Evolutionary conservation across 148 eudicot genomes (phyloP).

Genomic region (Rhododendron ovatum): DNA sequence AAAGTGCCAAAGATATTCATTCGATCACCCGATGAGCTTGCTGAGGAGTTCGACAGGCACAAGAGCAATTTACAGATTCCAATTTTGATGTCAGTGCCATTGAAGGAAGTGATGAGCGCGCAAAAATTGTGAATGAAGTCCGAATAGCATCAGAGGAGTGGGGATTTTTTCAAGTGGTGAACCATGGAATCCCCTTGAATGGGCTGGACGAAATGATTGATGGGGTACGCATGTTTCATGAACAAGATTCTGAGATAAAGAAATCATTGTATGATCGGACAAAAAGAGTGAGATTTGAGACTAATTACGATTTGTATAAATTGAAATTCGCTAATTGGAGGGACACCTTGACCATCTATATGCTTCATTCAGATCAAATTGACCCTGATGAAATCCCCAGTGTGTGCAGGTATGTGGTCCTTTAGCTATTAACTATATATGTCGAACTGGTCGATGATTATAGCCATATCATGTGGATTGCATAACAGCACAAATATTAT

Average conservation of each 20-base stretch:
- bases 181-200: constrained; percentile 24
- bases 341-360: constrained; percentile 24
- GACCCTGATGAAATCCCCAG: constrained; percentile 22
- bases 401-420: constrained; percentile 23
- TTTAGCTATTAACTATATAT: neutral
- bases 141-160: constrained; percentile 19
- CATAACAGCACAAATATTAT: neutral
- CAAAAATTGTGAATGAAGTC: constrained; percentile 5
- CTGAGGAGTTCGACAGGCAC: neutral
- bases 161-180: constrained; percentile 23
- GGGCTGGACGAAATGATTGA: constrained; percentile 7
- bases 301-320: constrained; percentile 27
- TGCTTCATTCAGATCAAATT: constrained; percentile 6
- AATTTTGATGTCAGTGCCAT: neutral
- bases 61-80: neutral
- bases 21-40: constrained; percentile 9
- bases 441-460: neutral
- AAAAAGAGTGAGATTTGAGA: constrained; percentile 9
- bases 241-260: constrained; percentile 17
- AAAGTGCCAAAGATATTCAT: constrained; percentile 31
- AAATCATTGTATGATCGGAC: constrained; percentile 13
- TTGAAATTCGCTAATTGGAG: constrained; percentile 28
- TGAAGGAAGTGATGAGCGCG: neutral
- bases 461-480: neutral
- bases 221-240: constrained; percentile 21